phyloP scores from a whole-genome alignment of 73 alveolate genomes.

The Uronychia setigera region DNA sequence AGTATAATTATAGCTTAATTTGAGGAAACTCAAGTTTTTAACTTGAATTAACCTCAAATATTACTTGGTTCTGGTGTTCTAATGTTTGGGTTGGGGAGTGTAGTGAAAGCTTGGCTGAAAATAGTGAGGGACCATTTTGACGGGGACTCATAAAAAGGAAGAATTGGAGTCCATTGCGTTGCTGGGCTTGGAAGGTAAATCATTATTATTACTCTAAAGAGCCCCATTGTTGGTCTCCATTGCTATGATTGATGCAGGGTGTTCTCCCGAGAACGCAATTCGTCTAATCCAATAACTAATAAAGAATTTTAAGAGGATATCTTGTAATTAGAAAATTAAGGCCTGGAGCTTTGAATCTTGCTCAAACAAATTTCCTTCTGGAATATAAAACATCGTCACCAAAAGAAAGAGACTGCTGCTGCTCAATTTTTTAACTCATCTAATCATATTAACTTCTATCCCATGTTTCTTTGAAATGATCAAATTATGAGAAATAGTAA shows the following conservation, averaged over 20 bases:
- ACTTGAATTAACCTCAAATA: too few relatives aligned
- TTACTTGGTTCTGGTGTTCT: too few relatives aligned
- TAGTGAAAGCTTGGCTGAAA: slow-evolving; percentile 32
- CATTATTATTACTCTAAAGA: not conserved
- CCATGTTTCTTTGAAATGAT: too few relatives aligned
- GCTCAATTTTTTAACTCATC: slow-evolving; percentile 7
- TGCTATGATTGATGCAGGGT: slow-evolving; percentile 64
- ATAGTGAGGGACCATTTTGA: slow-evolving; percentile 31
- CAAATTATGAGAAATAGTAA: too few relatives aligned
- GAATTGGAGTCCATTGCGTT: slow-evolving; percentile 70
- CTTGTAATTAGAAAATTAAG: slow-evolving; percentile 59
- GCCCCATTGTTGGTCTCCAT: slow-evolving; percentile 71
- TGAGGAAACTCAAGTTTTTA: too few relatives aligned
- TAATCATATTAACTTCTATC: too few relatives aligned
- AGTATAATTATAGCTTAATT: too few relatives aligned
- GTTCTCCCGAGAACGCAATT: slow-evolving; percentile 57
- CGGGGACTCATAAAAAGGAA: slow-evolving; percentile 3
- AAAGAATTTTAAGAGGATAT: too few relatives aligned
- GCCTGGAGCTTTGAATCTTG: slow-evolving; percentile 59
- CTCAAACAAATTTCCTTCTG: slow-evolving; percentile 49
- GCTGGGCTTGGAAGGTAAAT: slow-evolving; percentile 67
- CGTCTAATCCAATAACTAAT: too few relatives aligned
- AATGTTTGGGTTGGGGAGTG: too few relatives aligned
- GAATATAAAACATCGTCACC: slow-evolving; percentile 36
- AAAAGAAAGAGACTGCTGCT: not conserved